Percentiles rank a stretch among this genome's conserved stretches.
These are phyloP conservation scores for Basidiobolus meristosporus DNA, from an alignment of 371 early-diverging fungal species.

Conservation along the genomic window DNA sequence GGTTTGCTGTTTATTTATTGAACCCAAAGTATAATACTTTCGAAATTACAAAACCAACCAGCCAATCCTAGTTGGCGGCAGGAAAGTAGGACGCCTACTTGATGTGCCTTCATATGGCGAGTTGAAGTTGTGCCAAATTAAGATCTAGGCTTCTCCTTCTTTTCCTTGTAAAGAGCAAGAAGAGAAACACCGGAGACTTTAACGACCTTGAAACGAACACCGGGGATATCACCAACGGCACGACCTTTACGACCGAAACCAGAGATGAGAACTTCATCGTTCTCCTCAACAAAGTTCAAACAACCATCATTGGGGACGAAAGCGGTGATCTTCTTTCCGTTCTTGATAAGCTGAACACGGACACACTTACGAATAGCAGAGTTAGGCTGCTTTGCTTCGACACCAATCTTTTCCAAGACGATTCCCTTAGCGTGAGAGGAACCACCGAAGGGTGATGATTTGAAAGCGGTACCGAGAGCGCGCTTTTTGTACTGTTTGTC, in stretches of 20 bases:
- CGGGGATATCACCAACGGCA: slow-evolving; percentile 99
- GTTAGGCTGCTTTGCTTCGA: slow-evolving; percentile 99
- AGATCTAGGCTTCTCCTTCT: slow-evolving; percentile 99
- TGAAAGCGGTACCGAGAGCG: slow-evolving; percentile 94
- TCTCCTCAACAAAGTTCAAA: slow-evolving; percentile 94
- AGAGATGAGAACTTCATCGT: slow-evolving; percentile 92
- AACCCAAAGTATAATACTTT: too few relatives aligned
- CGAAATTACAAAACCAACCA: too few relatives aligned
- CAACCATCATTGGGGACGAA: slow-evolving; percentile 99
- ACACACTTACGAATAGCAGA: slow-evolving; percentile 99
- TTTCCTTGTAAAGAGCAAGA: slow-evolving; percentile 98
- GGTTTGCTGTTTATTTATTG: too few relatives aligned
- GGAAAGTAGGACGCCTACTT: not conserved
- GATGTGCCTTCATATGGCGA: not conserved
- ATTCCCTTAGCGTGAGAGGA: slow-evolving; percentile 99
- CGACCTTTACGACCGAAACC: slow-evolving; percentile 87
- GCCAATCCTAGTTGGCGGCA: too few relatives aligned
- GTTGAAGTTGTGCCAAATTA: slow-evolving; percentile 33
- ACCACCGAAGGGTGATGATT: slow-evolving; percentile 94
- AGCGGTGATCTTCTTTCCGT: slow-evolving; percentile 99
- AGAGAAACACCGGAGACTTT: slow-evolving; percentile 99
- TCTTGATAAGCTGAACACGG: slow-evolving; percentile 99
- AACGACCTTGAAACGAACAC: slow-evolving; percentile 99
- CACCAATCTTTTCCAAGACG: slow-evolving; percentile 99
- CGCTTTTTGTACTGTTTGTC: slow-evolving; percentile 98